A percentile compares a stretch with the other conserved stretches of the same genome.
Evolutionary conservation across 2,329 filamentous ascomycete genomes (phyloP).

Genomic region (Exophiala oligosperma): DNA sequence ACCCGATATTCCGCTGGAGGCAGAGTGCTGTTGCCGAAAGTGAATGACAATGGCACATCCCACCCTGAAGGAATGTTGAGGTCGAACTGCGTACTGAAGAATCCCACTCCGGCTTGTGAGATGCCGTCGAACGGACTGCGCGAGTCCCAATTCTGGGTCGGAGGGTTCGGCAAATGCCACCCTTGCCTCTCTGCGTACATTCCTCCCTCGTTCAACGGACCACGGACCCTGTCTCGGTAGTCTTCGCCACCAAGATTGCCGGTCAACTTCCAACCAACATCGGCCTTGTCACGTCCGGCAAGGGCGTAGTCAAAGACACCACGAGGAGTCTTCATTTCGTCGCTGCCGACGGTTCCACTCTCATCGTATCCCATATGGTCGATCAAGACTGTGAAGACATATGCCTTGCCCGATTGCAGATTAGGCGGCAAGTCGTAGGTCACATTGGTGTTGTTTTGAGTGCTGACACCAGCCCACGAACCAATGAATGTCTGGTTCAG

Average conservation of each 20-base stretch:
- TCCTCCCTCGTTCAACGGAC: conserved; percentile 60
- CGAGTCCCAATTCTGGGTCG: conserved; percentile 33
- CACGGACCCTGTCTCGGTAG: conserved; percentile 52
- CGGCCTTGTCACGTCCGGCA: conserved; percentile 37
- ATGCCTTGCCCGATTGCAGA: conserved; percentile 51
- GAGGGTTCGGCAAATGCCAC: conserved; percentile 50
- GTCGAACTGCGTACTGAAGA: conserved; percentile 54
- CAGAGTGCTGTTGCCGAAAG: conserved; percentile 36
- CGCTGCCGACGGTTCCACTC: conserved; percentile 60
- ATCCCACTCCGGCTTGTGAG: conserved; percentile 49
- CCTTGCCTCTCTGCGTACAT: conserved; percentile 57
- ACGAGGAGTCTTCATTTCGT: conserved; percentile 62
- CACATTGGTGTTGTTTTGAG: conserved; percentile 51
- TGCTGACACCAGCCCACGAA: conserved; percentile 60
- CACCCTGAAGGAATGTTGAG: conserved; percentile 52
- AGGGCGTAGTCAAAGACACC: conserved; percentile 52
- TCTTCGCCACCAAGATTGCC: conserved; percentile 60
- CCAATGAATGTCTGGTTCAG: conserved; percentile 64
- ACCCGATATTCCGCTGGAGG: conserved; percentile 52
- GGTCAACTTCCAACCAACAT: conserved; percentile 57
- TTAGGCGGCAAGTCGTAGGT: conserved; percentile 58
- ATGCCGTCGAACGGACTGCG: conserved; percentile 42
- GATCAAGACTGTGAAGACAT: conserved; percentile 68
- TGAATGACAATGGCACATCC: conserved; percentile 57
- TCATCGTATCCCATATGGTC: conserved; percentile 74